Percentiles rank a stretch among this genome's conserved stretches.
phyloP scores from a whole-genome alignment of 805 yeast genomes.

The Schizosaccharomyces pombe region DNA sequence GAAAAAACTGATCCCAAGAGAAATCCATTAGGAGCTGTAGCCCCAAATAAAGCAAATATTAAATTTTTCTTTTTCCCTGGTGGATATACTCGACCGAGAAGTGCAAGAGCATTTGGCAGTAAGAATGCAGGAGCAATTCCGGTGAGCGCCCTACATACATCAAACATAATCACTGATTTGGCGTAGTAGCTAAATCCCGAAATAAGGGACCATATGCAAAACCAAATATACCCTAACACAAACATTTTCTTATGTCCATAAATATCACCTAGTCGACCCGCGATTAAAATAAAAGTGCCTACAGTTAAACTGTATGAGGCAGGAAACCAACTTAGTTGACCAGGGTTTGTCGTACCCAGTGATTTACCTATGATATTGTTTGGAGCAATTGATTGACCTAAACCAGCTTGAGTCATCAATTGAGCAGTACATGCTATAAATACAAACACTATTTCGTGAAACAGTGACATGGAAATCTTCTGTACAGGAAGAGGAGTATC shows the following conservation, averaged over 20 bases:
- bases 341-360: constrained; percentile 15
- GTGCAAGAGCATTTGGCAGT: constrained; percentile 38
- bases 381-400: constrained; percentile 16
- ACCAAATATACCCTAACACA: constrained; percentile 32
- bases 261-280: constrained; percentile 52
- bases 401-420: constrained; percentile 19
- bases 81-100: constrained; percentile 22
- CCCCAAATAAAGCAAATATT: constrained; percentile 34
- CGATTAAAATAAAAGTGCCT: constrained; percentile 45
- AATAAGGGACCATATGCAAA: constrained; percentile 32
- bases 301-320: constrained; percentile 49
- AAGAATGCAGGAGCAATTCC: constrained; percentile 41
- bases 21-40: constrained; percentile 41
- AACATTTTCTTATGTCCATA: constrained; percentile 38
- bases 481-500: too few species aligned
- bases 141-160: constrained; percentile 31
- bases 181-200: constrained; percentile 35
- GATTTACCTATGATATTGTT: constrained; percentile 14
- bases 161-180: constrained; percentile 16
- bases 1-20: constrained; percentile 31
- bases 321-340: constrained; percentile 34
- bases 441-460: constrained; percentile 13
- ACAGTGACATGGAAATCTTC: neutral
- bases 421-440: constrained; percentile 15
- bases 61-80: constrained; percentile 27